Percentiles rank a stretch among this genome's conserved stretches.
These are phyloP conservation scores for Rhizopogon roseolus DNA, from an alignment of 768 basidiomycete genomes.

Conservation along the genomic window DNA sequence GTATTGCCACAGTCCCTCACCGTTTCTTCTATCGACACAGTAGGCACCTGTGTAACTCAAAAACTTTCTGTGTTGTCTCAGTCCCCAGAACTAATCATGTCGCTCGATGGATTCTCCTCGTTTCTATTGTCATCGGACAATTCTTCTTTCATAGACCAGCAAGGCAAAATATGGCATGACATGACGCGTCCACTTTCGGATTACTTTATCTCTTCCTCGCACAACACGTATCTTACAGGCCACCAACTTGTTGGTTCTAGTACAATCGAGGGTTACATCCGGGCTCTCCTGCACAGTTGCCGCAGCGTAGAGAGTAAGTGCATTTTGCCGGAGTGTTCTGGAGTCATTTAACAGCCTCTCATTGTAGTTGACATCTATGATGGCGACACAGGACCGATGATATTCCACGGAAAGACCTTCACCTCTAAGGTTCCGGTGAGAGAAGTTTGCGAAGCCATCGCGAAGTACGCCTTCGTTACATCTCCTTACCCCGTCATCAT, in stretches of 20 bases:
- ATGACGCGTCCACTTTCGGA: constrained; percentile 88
- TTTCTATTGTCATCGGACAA: constrained; percentile 85
- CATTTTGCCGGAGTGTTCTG: neutral
- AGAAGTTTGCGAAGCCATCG: constrained; percentile 78
- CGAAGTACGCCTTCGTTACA: constrained; percentile 84
- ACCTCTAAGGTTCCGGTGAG: constrained; percentile 79
- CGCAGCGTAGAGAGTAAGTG: constrained; percentile 90
- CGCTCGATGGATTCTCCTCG: constrained; percentile 62
- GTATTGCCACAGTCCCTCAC: neutral
- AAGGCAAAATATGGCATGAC: constrained; percentile 60
- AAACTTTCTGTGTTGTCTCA: constrained; percentile 1
- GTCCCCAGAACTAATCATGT: constrained; percentile 25
- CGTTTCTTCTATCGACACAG: neutral
- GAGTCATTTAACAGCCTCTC: neutral
- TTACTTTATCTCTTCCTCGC: constrained; percentile 86
- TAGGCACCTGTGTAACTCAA: neutral
- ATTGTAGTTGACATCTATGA: constrained; percentile 85
- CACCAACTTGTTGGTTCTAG: constrained; percentile 84
- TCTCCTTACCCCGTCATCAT: constrained; percentile 92
- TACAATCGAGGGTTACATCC: constrained; percentile 89
- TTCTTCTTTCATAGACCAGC: constrained; percentile 48
- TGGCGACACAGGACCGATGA: constrained; percentile 77
- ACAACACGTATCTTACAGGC: constrained; percentile 90
- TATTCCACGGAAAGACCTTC: constrained; percentile 87
- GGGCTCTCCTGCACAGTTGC: constrained; percentile 84